Conservation (phyloP, 2,329 filamentous ascomycete genomes). For the Aspergillus phoenicis region DNA sequence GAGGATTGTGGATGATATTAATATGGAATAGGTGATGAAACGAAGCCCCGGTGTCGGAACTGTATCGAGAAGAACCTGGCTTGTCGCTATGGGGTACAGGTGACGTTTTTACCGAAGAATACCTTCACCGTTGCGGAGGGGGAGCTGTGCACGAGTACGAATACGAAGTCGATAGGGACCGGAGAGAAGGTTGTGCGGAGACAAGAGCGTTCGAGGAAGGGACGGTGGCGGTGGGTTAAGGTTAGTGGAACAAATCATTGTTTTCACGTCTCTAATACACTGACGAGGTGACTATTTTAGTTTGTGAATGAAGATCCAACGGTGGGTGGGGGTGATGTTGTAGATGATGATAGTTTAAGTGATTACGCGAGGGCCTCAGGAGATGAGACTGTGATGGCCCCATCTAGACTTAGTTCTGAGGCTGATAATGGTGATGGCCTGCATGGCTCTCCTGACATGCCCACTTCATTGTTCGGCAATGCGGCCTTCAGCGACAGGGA, state of each 20-base stretch:
- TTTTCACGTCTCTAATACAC: not conserved
- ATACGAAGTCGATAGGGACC: no score
- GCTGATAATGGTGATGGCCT: not conserved
- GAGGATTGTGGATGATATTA: no score
- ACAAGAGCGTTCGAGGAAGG: slow-evolving; percentile 1
- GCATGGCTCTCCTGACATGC: no score
- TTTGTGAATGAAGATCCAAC: slow-evolving; percentile 31
- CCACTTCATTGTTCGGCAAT: not conserved
- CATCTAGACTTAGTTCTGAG: not conserved
- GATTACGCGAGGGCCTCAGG: no score
- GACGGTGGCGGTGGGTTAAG: not conserved
- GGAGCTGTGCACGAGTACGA: slow-evolving; percentile 11
- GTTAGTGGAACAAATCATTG: not conserved
- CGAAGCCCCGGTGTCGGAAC: slow-evolving; percentile 53
- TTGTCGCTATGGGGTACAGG: slow-evolving; percentile 52
- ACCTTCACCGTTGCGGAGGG: slow-evolving; percentile 42
- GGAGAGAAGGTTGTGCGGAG: not conserved
- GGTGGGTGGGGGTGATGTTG: not conserved
- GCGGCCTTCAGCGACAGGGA: slow-evolving; percentile 27
- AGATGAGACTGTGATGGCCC: not conserved
- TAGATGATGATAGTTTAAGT: no score
- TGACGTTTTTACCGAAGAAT: slow-evolving; percentile 55
- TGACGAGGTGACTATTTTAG: slow-evolving; percentile 6
- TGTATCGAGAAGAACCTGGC: slow-evolving; percentile 51
- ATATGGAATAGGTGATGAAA: slow-evolving; percentile 51